These are phyloP conservation scores for Clonostachys sp. DNA, from an alignment of 2,329 filamentous ascomycete genomes.

Conservation along the genomic window DNA sequence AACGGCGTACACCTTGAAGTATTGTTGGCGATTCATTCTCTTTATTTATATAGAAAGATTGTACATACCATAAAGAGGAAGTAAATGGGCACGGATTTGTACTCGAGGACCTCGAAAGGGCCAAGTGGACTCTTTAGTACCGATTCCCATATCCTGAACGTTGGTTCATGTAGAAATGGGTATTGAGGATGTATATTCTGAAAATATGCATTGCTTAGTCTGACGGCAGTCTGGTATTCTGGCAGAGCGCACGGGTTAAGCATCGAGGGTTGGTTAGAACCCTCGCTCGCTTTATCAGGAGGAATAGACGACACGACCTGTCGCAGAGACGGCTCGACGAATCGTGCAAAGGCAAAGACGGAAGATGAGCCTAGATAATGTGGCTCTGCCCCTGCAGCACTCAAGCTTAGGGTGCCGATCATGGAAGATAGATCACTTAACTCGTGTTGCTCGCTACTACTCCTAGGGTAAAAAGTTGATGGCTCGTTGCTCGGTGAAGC, in stretches of 20 bases:
- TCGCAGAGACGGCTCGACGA: conserved; percentile 8
- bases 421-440: conserved; percentile 1
- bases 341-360: conserved; percentile 20
- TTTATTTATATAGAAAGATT: neutral
- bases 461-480: conserved; percentile 5
- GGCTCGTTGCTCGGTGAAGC: neutral
- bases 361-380: conserved; percentile 30
- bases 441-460: neutral
- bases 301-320: neutral
- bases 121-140: neutral
- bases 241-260: neutral
- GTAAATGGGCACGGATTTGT: neutral
- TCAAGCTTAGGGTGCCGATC: conserved; percentile 19
- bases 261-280: no score
- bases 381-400: conserved; percentile 23
- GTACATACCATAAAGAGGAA: neutral
- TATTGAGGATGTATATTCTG: conserved; percentile 29
- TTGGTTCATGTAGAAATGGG: conserved; percentile 26
- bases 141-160: conserved; percentile 4
- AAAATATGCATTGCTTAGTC: conserved; percentile 23
- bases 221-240: neutral
- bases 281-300: neutral
- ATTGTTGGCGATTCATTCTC: no score
- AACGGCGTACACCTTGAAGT: neutral
- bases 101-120: neutral